phyloP scores from a whole-genome alignment of 345 rosid genomes.

The Lepidium aucheri region DNA sequence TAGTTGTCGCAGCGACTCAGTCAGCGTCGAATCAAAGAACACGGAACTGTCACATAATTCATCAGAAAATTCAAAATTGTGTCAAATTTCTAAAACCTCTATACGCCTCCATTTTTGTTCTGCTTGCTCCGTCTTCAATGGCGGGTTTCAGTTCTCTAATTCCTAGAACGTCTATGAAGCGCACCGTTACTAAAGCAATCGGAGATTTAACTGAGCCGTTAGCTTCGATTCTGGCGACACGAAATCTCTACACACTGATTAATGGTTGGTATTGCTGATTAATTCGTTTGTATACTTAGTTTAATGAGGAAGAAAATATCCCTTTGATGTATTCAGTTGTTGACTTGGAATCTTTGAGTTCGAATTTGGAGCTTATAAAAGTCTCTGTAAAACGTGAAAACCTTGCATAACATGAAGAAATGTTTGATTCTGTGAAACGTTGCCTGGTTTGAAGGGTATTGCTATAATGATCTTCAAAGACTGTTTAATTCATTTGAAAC shows the following conservation, averaged over 20 bases:
- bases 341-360: background rate
- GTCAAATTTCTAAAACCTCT: background rate
- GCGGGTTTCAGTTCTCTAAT: slow-evolving; percentile 25
- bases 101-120: background rate
- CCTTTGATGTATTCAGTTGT: background rate
- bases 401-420: background rate
- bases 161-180: slow-evolving; percentile 1
- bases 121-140: slow-evolving; percentile 1
- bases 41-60: background rate
- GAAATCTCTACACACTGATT: background rate
- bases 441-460: background rate
- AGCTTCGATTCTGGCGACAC: background rate
- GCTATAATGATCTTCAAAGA: background rate
- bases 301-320: background rate
- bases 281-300: background rate
- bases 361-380: background rate
- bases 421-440: too few species aligned
- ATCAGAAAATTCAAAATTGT: background rate
- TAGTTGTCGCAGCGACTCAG: too few species aligned
- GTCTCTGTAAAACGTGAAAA: background rate
- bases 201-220: background rate
- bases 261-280: slow-evolving; percentile 11
- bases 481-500: background rate
- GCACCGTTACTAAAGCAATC: background rate
- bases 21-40: too few species aligned